phyloP scores from a whole-genome alignment of 805 yeast genomes.

The Saccharomyces cerevisiae region DNA sequence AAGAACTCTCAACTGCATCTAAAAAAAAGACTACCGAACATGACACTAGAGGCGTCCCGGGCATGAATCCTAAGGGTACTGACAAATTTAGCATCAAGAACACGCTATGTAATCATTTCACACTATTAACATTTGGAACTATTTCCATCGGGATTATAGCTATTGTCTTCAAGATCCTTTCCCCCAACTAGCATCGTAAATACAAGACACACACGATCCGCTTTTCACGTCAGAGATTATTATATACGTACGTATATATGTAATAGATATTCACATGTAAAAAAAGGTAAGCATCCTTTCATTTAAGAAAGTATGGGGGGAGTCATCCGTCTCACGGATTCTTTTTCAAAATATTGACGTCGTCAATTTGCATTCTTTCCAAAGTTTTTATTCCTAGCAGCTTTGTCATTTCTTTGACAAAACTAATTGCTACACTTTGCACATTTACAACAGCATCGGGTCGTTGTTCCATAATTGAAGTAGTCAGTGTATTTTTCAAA shows the following conservation, averaged over 20 bases:
- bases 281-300: not conserved
- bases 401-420: constrained; percentile 39
- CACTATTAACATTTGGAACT: constrained; percentile 1
- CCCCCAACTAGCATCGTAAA: not conserved
- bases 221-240: constrained; percentile 1
- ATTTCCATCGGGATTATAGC: not conserved
- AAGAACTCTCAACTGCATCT: not conserved
- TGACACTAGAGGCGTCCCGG: not conserved
- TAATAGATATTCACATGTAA: constrained; percentile 1
- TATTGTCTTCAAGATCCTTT: not conserved
- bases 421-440: constrained; percentile 35
- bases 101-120: not conserved
- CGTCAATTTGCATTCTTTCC: constrained; percentile 33
- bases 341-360: constrained; percentile 17
- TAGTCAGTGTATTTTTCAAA: constrained; percentile 51
- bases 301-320: not conserved
- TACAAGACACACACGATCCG: not conserved
- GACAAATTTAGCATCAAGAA: not conserved
- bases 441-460: constrained; percentile 20
- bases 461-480: constrained; percentile 37
- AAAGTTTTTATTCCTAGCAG: constrained; percentile 33
- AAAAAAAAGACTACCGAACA: not conserved
- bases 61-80: not conserved
- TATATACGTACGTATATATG: not conserved
- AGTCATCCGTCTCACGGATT: constrained; percentile 1